phyloP scores from a whole-genome alignment of 352 stramenopile species.

The Phytophthora pistaciae region DNA sequence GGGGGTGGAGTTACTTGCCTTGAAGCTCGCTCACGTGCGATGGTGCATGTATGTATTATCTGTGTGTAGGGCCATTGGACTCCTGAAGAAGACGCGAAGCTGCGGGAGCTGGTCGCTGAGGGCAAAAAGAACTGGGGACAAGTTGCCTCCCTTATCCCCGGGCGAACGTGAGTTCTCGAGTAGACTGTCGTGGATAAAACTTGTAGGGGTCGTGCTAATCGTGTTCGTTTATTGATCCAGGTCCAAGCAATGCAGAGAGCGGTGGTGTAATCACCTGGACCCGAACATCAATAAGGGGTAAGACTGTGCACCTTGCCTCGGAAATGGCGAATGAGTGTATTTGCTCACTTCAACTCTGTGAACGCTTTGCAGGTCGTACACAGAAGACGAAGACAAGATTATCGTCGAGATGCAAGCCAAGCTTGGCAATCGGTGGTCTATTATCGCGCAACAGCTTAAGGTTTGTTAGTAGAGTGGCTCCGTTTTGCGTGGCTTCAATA shows the following conservation, averaged over 20 bases:
- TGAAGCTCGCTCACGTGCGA: neutral
- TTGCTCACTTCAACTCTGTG: neutral
- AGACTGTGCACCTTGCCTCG: constrained; percentile 1
- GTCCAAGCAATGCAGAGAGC: constrained; percentile 94
- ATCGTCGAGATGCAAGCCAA: constrained; percentile 94
- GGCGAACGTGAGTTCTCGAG: constrained; percentile 72
- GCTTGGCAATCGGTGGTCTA: constrained; percentile 93
- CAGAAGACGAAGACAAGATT: constrained; percentile 92
- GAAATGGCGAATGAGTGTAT: neutral
- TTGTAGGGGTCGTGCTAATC: constrained; percentile 16
- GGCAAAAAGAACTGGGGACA: constrained; percentile 93
- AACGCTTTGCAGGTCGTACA: constrained; percentile 67
- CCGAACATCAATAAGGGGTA: constrained; percentile 94
- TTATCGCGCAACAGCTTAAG: constrained; percentile 92
- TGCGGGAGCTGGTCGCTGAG: constrained; percentile 86
- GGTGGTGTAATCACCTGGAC: constrained; percentile 94
- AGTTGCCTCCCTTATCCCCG: constrained; percentile 82
- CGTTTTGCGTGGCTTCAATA: neutral
- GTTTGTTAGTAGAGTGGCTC: constrained; percentile 31
- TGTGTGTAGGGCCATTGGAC: constrained; percentile 89
- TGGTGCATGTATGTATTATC: constrained; percentile 3
- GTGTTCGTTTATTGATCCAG: constrained; percentile 38
- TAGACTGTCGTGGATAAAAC: constrained; percentile 2
- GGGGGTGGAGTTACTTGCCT: neutral
- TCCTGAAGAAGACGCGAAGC: constrained; percentile 89